Base-by-base conservation (phyloP, 805 yeast genomes). In the Ogataea polymorpha region DNA sequence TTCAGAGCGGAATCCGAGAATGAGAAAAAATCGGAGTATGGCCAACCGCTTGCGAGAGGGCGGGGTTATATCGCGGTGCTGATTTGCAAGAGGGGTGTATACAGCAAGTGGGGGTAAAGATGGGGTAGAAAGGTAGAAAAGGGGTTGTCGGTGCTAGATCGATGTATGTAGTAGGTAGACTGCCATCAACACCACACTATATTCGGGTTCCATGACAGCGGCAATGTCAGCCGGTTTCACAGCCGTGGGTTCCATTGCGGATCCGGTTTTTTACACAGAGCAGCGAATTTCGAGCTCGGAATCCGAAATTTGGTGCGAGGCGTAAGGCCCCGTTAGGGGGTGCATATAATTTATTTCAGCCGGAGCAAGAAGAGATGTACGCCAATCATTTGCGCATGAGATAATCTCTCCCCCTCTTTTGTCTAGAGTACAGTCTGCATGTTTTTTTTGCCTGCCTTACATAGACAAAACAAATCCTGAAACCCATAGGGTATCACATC, bases 61-160 rank as follows among this genome's bases (percentile, higher is more conserved):
- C 32, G 32, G 32, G 32, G 32, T 29, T 29, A 15, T 14, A 14
- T 28, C 20, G 17, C 20, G 32, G 32, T 17, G 20, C 6, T n/a
- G 33, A 17, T 31, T 31, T 17, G 6, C 21, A 18, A 23, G 28
- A 15, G 34, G 37, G 42, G 37, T 29, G 26, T 32, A 13, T 15
- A 26, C 26, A 24, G 18, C 18, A 9, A 14, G 31, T 25, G 42
- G 42, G 42, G 42, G 37, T 39, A 39, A 39, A 39, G 42, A 39
- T 33, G 42, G 42, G 42, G 37, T 32, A 32, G 23, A 7, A 13
- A 29, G 42, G 37, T 27, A 32, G 23, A 7, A 13, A 29, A 13
- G 24, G 34, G 34, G 23, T 32, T 20, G 23, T 14, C 35, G 35
- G 16, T 7, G 17, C 7, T 13, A 13, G 27, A 23, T 13, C 24